Evolutionary conservation across 352 stramenopile genomes (phyloP).

Genomic region (Saprolegnia diclina): DNA sequence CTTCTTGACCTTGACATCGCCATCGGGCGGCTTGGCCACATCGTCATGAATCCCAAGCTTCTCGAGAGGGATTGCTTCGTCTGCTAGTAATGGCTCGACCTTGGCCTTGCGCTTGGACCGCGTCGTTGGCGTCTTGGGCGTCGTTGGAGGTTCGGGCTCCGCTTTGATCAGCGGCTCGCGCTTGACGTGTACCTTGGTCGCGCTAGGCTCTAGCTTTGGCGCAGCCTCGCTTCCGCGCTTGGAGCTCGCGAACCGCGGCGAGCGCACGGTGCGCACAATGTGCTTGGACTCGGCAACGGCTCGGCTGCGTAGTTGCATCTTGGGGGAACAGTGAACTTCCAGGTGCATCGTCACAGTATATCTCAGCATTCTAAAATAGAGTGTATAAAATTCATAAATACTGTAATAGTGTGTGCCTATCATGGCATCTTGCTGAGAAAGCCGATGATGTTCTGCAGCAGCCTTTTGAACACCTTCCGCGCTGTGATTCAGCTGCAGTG

Average conservation of each 20-base stretch:
- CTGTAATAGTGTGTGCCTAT: no score
- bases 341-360: neutral
- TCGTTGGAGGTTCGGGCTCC: neutral
- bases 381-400: no score
- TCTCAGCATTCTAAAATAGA: neutral
- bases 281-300: neutral
- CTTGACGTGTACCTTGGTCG: neutral
- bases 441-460: no score
- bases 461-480: no score
- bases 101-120: conserved; percentile 1
- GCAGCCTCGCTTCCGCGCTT: neutral
- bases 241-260: neutral
- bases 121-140: neutral
- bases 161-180: neutral
- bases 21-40: conserved; percentile 31
- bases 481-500: no score
- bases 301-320: conserved; percentile 5
- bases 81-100: neutral
- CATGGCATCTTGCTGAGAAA: no score
- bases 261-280: neutral
- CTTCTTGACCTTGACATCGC: conserved; percentile 32
- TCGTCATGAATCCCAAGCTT: conserved; percentile 13
- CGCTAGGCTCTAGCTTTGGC: neutral
- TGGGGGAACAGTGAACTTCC: neutral
- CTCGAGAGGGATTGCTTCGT: neutral